phyloP scores from a whole-genome alignment of 441 rosid species.

The Manihot esculenta region DNA sequence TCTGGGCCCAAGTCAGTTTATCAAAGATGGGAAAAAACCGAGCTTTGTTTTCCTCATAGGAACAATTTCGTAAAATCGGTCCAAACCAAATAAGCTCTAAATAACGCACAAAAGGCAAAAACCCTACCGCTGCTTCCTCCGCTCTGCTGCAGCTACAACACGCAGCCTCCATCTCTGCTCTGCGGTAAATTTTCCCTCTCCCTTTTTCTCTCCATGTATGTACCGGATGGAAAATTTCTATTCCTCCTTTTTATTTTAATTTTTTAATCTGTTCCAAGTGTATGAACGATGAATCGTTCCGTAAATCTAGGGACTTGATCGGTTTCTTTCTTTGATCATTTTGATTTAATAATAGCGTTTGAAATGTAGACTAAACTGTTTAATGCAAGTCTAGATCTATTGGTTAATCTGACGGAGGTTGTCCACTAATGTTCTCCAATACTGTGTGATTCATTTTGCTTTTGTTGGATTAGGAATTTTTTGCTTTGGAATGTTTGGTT shows the following conservation, averaged over 20 bases:
- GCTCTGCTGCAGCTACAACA: background rate
- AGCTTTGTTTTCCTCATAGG: background rate
- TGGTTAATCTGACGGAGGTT: background rate
- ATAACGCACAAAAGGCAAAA: constrained; percentile 7
- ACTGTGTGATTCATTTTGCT: background rate
- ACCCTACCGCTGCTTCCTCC: constrained; percentile 14
- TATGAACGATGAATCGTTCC: background rate
- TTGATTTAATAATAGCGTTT: background rate
- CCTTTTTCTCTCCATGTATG: background rate
- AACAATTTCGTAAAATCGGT: constrained; percentile 9
- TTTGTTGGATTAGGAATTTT: background rate
- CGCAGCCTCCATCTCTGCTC: constrained; percentile 18
- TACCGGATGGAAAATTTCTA: too few relatives aligned
- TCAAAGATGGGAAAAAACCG: too few relatives aligned
- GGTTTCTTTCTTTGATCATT: background rate
- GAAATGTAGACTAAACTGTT: background rate
- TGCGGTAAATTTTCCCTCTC: constrained; percentile 5
- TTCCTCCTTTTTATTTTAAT: background rate
- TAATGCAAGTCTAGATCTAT: background rate
- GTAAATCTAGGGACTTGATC: background rate
- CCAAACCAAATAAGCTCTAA: background rate
- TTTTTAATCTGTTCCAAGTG: background rate
- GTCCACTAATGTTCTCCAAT: background rate
- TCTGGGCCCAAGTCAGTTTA: too few relatives aligned
- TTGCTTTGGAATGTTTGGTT: background rate